Percentiles rank a stretch among this genome's conserved stretches.
phyloP scores from a whole-genome alignment of 768 basidiomycete genomes.

The Lactifluus pinguis region DNA sequence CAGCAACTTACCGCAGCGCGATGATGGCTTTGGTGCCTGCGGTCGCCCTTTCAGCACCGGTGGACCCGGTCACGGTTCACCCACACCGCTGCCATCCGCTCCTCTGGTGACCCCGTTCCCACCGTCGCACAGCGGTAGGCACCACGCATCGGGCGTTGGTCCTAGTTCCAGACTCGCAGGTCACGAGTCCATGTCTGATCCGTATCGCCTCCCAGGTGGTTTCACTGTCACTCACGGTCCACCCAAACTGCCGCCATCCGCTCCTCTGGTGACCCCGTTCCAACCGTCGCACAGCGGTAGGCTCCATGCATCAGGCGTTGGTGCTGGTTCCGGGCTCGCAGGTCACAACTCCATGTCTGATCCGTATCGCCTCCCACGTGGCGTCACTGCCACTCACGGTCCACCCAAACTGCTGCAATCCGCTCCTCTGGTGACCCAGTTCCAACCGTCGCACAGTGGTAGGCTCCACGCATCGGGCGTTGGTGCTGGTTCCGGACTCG shows the following conservation, averaged over 20 bases:
- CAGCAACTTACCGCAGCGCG: background rate
- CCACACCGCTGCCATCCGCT: background rate
- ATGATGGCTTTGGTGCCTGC: conserved; percentile 1
- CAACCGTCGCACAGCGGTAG: conserved; percentile 4
- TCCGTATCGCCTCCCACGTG: background rate
- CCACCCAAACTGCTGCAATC: background rate
- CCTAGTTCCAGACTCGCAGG: too few relatives aligned
- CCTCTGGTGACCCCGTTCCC: too few relatives aligned
- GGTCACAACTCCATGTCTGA: background rate
- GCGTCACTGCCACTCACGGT: too few relatives aligned
- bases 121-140: too few relatives aligned
- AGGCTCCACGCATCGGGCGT: too few relatives aligned
- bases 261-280: conserved; percentile 14
- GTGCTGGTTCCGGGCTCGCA: conserved; percentile 2
- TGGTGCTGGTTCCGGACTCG: too few relatives aligned
- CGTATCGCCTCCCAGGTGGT: too few relatives aligned
- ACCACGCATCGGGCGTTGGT: too few relatives aligned
- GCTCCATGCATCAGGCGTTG: conserved; percentile 15
- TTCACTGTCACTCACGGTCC: too few relatives aligned
- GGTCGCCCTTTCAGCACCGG: conserved; percentile 16
- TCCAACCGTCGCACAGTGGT: too few relatives aligned
- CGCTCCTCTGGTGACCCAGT: too few relatives aligned
- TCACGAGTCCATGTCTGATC: too few relatives aligned
- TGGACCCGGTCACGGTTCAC: conserved; percentile 6
- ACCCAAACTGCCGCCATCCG: background rate